Evolutionary conservation across 2,329 filamentous ascomycete genomes (phyloP).

Genomic region (Calonectria crousiana): DNA sequence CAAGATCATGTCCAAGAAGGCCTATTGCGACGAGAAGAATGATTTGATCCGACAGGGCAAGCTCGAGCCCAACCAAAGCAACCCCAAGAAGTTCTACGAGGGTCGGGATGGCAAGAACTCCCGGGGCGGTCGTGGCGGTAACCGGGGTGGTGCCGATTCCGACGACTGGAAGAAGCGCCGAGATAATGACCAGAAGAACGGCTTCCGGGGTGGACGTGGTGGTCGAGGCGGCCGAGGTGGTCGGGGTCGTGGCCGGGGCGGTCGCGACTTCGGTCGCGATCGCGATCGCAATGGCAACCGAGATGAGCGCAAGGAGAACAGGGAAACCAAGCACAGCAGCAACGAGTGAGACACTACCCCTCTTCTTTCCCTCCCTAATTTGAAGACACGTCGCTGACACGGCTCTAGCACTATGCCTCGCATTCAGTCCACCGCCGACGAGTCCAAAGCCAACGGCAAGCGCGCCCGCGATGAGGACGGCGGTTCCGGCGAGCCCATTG

Average conservation of each 20-base stretch:
- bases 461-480: conserved; percentile 67
- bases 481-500: conserved; percentile 57
- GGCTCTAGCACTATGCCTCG: conserved; percentile 46
- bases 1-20: conserved; percentile 87
- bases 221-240: conserved; percentile 57
- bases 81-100: conserved; percentile 62
- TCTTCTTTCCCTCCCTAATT: not conserved
- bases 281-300: conserved; percentile 14
- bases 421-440: conserved; percentile 60
- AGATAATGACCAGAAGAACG: conserved; percentile 71
- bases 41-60: conserved; percentile 78
- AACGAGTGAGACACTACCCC: conserved; percentile 40
- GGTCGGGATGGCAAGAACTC: conserved; percentile 57
- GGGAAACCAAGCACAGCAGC: conserved; percentile 42
- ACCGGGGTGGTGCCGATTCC: conserved; percentile 57
- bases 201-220: conserved; percentile 64
- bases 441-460: conserved; percentile 59
- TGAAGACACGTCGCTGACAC: conserved; percentile 28
- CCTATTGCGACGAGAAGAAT: conserved; percentile 84
- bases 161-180: conserved; percentile 75
- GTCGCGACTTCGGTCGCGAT: conserved; percentile 38
- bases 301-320: conserved; percentile 37
- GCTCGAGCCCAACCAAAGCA: conserved; percentile 67
- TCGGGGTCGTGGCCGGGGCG: conserved; percentile 58
- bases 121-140: conserved; percentile 53